phyloP scores from a whole-genome alignment of 73 alveolate genomes.

The Tetrahymena thermophila region DNA sequence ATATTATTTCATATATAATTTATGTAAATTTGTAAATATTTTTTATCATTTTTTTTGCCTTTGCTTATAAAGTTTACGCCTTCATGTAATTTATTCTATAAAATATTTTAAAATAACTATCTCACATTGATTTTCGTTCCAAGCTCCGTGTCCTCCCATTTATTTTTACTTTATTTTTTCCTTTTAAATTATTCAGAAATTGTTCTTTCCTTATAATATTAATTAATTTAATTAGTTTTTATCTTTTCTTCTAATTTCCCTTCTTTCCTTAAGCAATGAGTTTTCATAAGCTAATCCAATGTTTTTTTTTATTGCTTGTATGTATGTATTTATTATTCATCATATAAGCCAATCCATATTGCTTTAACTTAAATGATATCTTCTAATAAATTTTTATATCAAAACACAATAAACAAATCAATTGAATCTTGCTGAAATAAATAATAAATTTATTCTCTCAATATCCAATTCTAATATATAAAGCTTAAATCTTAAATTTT shows the following conservation, averaged over 20 bases:
- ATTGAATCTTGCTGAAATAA: background rate
- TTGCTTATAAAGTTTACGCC: background rate
- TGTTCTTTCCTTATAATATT: background rate
- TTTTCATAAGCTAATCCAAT: background rate
- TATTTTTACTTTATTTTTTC: background rate
- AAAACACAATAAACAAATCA: too few relatives aligned
- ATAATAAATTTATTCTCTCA: background rate
- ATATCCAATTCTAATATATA: background rate
- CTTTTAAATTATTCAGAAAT: background rate
- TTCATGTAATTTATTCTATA: background rate
- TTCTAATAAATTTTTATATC: background rate
- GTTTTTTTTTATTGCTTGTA: background rate
- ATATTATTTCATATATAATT: too few relatives aligned
- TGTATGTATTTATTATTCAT: background rate
- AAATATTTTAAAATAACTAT: background rate
- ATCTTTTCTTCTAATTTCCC: background rate
- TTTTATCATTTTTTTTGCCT: too few relatives aligned
- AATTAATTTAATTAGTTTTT: background rate
- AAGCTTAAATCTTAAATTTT: background rate
- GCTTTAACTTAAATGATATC: background rate
- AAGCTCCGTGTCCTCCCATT: conserved; percentile 1
- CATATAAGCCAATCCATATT: background rate
- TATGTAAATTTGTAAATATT: background rate
- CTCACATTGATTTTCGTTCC: conserved; percentile 3
- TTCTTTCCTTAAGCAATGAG: background rate